Base-by-base conservation (phyloP, 176 grass and related monocot genomes). In the Triticum turgidum region DNA sequence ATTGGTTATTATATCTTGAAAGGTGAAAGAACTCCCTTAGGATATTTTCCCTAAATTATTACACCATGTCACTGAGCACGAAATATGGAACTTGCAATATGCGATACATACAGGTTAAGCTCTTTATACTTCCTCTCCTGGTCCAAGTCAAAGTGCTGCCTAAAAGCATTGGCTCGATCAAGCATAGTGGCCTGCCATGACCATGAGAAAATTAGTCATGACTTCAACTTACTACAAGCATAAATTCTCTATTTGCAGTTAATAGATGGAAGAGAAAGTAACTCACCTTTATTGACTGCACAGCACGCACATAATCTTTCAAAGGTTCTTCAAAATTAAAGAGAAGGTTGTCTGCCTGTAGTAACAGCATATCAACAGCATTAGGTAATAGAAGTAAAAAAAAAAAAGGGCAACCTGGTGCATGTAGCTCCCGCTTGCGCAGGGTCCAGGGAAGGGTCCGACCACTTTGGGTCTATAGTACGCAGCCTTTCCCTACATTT, bases 121-220 rank as follows among this genome's bases (percentile, higher is more conserved):
- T 95, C 93, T 84, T 95, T 98, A 88, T 95, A 90, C 90, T 95
- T 98, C 77, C 89, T 94, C 83, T 91, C 87, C 85, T 98, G 93
- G 83, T 92, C 91, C 75, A 98, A 88, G 85, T 98, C 93, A 80
- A 91, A 98, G 54, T 98, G 91, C 69, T 92, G 93, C 89, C 93
- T 95, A 78, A 98, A 98, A 92, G 96, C 96, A 94, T 95, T 95
- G 76, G 91, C 93, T 92, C 96, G 92, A 94, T 95, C 93, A 9
- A 86, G 42, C 94, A 98, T 95, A 62, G 93, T 94, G 41, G 79
- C 93, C 96, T 98, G 85, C 45, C 22, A 76, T 66, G 9, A 74
- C 45, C 39, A 81, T 59, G 70, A 58, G 17, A 81, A 72, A 54
- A 61, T 61, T 73, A 87, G 58, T 65, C 41, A 87, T 38, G 17